These are phyloP conservation scores for Barbarea vulgaris DNA, from an alignment of 345 rosid genomes.

Conservation along the genomic window DNA sequence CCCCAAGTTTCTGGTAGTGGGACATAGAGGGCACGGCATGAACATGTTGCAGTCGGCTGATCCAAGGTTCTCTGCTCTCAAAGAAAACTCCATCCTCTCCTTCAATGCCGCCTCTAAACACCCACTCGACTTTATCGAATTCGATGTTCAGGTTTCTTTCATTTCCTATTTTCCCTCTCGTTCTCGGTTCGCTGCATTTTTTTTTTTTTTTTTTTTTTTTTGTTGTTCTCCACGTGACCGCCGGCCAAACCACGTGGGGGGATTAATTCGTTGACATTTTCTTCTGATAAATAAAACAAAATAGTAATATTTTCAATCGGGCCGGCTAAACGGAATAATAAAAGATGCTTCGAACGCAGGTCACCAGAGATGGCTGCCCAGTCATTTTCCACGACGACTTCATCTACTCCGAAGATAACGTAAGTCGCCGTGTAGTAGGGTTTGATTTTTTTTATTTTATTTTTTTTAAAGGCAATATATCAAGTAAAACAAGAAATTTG, in stretches of 20 bases:
- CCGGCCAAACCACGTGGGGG: constrained; percentile 31
- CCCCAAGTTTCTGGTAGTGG: constrained; percentile 76
- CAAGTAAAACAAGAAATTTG: no score
- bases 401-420: no score
- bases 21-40: constrained; percentile 95
- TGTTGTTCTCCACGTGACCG: constrained; percentile 29
- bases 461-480: no score
- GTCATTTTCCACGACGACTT: no score
- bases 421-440: no score
- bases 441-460: no score
- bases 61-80: constrained; percentile 63
- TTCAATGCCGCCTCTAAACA: constrained; percentile 73
- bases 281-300: neutral
- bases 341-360: no score
- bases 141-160: constrained; percentile 85
- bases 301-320: neutral
- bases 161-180: neutral
- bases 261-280: constrained; percentile 2
- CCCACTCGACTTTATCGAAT: constrained; percentile 82
- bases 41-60: constrained; percentile 63
- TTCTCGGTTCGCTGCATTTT: constrained; percentile 18
- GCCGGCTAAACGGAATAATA: neutral
- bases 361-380: no score
- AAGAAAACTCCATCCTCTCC: constrained; percentile 79
- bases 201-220: neutral